These are phyloP conservation scores for Citrullus amarus DNA, from an alignment of 306 rosid species.

Conservation along the genomic window DNA sequence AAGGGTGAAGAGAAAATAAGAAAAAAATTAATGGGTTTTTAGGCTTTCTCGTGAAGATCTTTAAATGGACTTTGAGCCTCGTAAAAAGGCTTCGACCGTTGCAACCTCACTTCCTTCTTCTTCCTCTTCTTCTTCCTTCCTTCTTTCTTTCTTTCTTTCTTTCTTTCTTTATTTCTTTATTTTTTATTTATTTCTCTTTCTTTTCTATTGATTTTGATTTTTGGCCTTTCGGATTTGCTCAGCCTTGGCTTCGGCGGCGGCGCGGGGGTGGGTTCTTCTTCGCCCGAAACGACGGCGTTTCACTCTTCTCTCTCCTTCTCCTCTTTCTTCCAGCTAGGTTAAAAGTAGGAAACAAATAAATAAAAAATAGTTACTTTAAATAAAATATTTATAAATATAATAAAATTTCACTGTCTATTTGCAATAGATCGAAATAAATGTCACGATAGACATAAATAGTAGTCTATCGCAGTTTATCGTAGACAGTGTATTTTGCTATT, in stretches of 20 bases:
- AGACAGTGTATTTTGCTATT: no score
- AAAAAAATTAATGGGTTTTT: constrained; percentile 17
- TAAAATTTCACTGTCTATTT: no score
- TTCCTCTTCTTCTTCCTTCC: neutral
- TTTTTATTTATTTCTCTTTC: no score
- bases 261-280: neutral
- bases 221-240: neutral
- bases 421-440: no score
- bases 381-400: no score
- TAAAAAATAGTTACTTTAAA: no score
- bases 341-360: neutral
- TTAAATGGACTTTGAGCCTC: constrained; percentile 13
- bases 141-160: no score
- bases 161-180: no score
- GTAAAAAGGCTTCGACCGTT: constrained; percentile 2
- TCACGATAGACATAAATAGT: no score
- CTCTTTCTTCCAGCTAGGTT: neutral
- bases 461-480: no score
- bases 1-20: neutral
- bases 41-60: constrained; percentile 21
- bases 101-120: constrained; percentile 7
- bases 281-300: neutral
- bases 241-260: neutral
- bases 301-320: neutral
- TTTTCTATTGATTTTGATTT: no score